Conservation (phyloP, 495 filamentous ascomycete genomes). For the Penicillium canescens region DNA sequence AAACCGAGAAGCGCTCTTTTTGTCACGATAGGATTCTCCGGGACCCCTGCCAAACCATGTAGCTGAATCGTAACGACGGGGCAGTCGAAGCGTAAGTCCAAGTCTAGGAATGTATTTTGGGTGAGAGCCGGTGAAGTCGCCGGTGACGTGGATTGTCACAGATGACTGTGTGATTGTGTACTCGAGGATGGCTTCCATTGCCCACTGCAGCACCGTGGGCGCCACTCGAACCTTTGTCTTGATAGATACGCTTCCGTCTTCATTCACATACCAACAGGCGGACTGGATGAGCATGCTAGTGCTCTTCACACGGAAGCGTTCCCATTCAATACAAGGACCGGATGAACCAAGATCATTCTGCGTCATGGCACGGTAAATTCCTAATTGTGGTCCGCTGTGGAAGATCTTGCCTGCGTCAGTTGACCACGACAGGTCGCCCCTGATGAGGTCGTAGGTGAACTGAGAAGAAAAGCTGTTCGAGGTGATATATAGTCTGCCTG, state of each 20-base stretch:
- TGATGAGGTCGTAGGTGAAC: conserved; percentile 20
- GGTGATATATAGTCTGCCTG: conserved; percentile 4
- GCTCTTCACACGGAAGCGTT: conserved; percentile 32
- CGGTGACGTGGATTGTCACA: conserved; percentile 39
- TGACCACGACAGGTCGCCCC: conserved; percentile 20
- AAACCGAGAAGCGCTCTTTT: conserved; percentile 51
- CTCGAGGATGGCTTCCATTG: conserved; percentile 41
- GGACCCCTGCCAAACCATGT: conserved; percentile 64
- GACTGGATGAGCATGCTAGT: conserved; percentile 42
- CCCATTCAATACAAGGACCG: conserved; percentile 25
- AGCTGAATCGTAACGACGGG: conserved; percentile 35
- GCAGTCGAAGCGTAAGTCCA: conserved; percentile 52
- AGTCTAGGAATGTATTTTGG: conserved; percentile 58
- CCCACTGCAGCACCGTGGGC: conserved; percentile 56
- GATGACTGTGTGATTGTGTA: conserved; percentile 47
- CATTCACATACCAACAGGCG: conserved; percentile 33
- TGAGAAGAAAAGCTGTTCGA: conserved; percentile 8
- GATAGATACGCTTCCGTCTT: conserved; percentile 6
- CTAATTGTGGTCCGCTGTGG: conserved; percentile 20
- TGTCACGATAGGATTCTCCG: conserved; percentile 64
- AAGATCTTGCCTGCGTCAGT: conserved; percentile 11
- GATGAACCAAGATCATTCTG: conserved; percentile 58
- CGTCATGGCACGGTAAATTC: conserved; percentile 38
- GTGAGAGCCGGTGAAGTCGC: conserved; percentile 48
- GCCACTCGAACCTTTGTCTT: conserved; percentile 41